phyloP scores from a whole-genome alignment of 352 stramenopile genomes.

The Phytopythium litorale region DNA sequence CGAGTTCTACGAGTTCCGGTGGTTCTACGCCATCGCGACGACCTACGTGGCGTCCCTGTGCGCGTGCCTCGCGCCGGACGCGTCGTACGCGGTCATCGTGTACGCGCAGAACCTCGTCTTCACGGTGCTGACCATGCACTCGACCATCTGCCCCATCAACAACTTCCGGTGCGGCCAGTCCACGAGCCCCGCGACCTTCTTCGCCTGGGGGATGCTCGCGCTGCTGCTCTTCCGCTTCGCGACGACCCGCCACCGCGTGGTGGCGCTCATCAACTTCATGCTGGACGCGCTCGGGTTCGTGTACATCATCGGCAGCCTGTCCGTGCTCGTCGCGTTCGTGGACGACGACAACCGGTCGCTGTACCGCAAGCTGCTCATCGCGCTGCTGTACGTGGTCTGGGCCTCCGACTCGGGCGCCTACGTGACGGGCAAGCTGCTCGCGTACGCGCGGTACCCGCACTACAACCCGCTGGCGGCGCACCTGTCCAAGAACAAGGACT shows the following conservation, averaged over 20 bases:
- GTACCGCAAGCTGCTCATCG: conserved; percentile 22
- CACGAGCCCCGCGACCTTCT: conserved; percentile 47
- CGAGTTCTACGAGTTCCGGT: conserved; percentile 52
- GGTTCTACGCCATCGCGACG: conserved; percentile 53
- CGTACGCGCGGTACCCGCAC: conserved; percentile 72
- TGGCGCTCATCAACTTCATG: conserved; percentile 37
- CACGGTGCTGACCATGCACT: conserved; percentile 61
- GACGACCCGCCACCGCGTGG: conserved; percentile 2
- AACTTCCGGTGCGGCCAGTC: conserved; percentile 52
- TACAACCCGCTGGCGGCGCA: conserved; percentile 84
- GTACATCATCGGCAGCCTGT: conserved; percentile 70
- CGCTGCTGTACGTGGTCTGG: conserved; percentile 68
- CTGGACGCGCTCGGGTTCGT: conserved; percentile 64
- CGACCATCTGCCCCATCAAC: conserved; percentile 66
- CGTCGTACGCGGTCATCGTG: conserved; percentile 59
- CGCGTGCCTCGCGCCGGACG: conserved; percentile 54
- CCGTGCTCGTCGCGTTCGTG: conserved; percentile 58
- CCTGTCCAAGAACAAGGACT: conserved; percentile 95
- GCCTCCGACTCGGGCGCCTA: conserved; percentile 93
- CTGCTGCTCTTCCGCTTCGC: conserved; percentile 55
- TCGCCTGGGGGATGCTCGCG: conserved; percentile 24
- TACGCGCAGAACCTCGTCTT: conserved; percentile 70
- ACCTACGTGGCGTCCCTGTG: conserved; percentile 55
- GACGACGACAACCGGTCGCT: conserved; percentile 35
- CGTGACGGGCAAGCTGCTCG: conserved; percentile 87